phyloP scores from a whole-genome alignment of 1,284 basidiomycete genomes.

The Fistulina hepatica region DNA sequence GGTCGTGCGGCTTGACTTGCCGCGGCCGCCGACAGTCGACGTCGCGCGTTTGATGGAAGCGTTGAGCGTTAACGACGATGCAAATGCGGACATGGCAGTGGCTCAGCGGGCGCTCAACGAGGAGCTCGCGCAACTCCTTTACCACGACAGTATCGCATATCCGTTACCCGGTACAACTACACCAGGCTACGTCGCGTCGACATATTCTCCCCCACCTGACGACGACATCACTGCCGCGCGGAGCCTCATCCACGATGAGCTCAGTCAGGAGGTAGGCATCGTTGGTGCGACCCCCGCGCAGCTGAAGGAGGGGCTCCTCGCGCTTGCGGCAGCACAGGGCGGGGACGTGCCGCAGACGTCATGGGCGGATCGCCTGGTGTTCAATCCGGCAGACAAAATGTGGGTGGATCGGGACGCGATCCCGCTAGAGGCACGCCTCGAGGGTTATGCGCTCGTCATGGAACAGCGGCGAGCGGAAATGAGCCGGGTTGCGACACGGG shows the following conservation, averaged over 20 bases:
- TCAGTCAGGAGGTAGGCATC: conserved; percentile 74
- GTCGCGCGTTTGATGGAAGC: conserved; percentile 50
- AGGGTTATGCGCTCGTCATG: conserved; percentile 57
- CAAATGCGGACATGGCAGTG: conserved; percentile 29
- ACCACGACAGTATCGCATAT: conserved; percentile 83
- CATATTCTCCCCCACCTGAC: conserved; percentile 73
- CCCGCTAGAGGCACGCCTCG: conserved; percentile 45
- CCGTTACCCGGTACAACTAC: conserved; percentile 84
- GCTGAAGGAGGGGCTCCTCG: conserved; percentile 61
- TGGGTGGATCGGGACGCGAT: conserved; percentile 66
- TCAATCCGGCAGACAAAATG: conserved; percentile 40
- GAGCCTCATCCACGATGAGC: conserved; percentile 65
- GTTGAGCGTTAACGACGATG: conserved; percentile 41
- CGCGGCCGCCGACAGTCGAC: conserved; percentile 81
- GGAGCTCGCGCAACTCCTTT: conserved; percentile 74
- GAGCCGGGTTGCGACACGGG: conserved; percentile 72
- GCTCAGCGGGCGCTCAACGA: conserved; percentile 63
- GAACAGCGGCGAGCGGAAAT: conserved; percentile 62
- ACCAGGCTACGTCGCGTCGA: conserved; percentile 63
- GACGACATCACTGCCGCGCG: conserved; percentile 68
- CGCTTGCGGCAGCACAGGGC: conserved; percentile 49
- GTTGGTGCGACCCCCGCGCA: conserved; percentile 74
- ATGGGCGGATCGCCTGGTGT: conserved; percentile 57
- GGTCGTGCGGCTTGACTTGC: conserved; percentile 75
- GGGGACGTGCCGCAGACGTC: conserved; percentile 41